A percentile compares a stretch with the other conserved stretches of the same genome.
These are phyloP conservation scores for Zygoascus biomembranicola DNA, from an alignment of 805 yeast genomes.

Conservation along the genomic window DNA sequence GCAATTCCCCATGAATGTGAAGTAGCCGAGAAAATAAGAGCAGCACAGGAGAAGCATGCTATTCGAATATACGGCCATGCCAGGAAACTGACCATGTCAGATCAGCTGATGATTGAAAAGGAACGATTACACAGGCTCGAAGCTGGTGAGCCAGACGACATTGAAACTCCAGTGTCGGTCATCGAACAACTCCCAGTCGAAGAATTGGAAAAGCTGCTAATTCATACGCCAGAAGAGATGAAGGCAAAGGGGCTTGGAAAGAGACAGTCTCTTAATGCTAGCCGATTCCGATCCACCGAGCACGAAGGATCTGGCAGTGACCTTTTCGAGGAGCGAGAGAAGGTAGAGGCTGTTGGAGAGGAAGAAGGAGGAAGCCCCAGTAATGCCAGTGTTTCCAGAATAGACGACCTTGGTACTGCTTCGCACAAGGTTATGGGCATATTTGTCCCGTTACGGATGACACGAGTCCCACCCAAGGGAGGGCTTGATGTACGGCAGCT, in stretches of 20 bases:
- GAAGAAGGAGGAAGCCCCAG: slow-evolving; percentile 18
- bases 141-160: slow-evolving; percentile 38
- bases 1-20: slow-evolving; percentile 45
- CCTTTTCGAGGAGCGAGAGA: slow-evolving; percentile 12
- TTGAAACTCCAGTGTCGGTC: slow-evolving; percentile 67
- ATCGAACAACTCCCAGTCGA: slow-evolving; percentile 17
- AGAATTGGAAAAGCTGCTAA: slow-evolving; percentile 27
- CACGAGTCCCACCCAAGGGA: slow-evolving; percentile 71
- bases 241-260: slow-evolving; percentile 3
- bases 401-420: slow-evolving; percentile 10
- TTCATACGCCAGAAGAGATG: slow-evolving; percentile 16
- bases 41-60: slow-evolving; percentile 3
- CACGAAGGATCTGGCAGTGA: slow-evolving; percentile 28
- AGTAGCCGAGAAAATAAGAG: slow-evolving; percentile 40
- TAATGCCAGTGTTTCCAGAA: background rate
- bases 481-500: slow-evolving; percentile 72
- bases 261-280: background rate
- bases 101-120: slow-evolving; percentile 67
- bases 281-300: slow-evolving; percentile 23
- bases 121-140: slow-evolving; percentile 47
- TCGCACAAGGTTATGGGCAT: slow-evolving; percentile 30
- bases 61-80: slow-evolving; percentile 21
- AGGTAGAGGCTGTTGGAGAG: slow-evolving; percentile 13
- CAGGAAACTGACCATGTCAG: slow-evolving; percentile 51
- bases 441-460: slow-evolving; percentile 61